Conservation (phyloP, 768 basidiomycete genomes). For the Pisolithus tinctorius region DNA sequence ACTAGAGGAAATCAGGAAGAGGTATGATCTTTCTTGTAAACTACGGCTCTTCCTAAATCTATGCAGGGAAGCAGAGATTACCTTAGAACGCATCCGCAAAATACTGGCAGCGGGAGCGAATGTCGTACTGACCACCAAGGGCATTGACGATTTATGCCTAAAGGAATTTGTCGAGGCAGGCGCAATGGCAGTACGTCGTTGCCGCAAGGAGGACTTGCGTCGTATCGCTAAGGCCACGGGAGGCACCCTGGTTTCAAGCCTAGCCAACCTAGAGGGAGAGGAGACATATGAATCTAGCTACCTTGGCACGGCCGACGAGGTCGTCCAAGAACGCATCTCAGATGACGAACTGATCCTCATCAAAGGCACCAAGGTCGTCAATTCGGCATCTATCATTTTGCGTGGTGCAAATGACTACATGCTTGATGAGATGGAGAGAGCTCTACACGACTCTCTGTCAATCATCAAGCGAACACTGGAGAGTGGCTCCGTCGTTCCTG, state of each 20-base stretch:
- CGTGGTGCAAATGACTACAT: constrained; percentile 98
- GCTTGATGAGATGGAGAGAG: constrained; percentile 99
- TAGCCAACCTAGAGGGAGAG: constrained; percentile 96
- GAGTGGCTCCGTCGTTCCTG: constrained; percentile 92
- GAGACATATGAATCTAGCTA: constrained; percentile 92
- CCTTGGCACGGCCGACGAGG: constrained; percentile 92
- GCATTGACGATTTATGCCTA: constrained; percentile 95
- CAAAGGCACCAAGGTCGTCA: constrained; percentile 97
- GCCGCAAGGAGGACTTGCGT: constrained; percentile 94
- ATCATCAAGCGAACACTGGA: constrained; percentile 96
- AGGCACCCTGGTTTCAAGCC: constrained; percentile 83
- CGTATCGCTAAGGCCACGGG: constrained; percentile 97
- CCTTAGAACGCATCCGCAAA: constrained; percentile 91
- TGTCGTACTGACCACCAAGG: constrained; percentile 95
- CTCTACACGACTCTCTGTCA: constrained; percentile 89
- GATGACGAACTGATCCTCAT: constrained; percentile 96
- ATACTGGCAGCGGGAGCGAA: constrained; percentile 95
- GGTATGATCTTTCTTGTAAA: constrained; percentile 42
- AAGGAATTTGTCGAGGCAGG: constrained; percentile 99
- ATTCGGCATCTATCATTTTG: constrained; percentile 85
- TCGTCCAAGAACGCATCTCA: constrained; percentile 94
- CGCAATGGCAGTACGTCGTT: constrained; percentile 96
- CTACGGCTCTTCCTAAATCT: not conserved
- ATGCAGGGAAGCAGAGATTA: constrained; percentile 88
- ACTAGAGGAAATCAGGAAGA: constrained; percentile 90